Conservation (phyloP, 176 grass and related monocot species). For the Avena sativa region DNA sequence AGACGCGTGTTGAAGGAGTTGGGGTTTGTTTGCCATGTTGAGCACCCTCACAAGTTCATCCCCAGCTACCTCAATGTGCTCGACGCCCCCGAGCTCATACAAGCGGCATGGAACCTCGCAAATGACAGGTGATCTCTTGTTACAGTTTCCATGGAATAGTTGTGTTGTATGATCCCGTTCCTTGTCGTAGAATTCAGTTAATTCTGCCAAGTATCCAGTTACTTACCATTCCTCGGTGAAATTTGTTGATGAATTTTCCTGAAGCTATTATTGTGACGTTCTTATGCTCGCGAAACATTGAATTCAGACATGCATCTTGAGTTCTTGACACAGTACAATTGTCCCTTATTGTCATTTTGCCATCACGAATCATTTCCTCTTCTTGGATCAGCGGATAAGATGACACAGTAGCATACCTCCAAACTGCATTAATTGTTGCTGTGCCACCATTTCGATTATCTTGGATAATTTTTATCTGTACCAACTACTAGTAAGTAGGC, state of each 20-base stretch:
- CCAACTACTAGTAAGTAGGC: neutral
- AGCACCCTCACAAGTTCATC: conserved; percentile 68
- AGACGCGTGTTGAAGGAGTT: neutral
- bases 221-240: too few relatives aligned
- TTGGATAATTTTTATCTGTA: neutral
- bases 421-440: neutral
- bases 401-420: neutral
- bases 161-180: too few relatives aligned
- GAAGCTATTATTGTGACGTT: neutral
- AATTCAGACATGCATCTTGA: neutral
- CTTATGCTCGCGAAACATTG: neutral
- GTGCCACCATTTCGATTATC: neutral
- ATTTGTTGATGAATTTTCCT: neutral
- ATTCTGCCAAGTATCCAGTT: neutral
- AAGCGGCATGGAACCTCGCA: conserved; percentile 62
- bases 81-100: conserved; percentile 41
- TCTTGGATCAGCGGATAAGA: neutral
- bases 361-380: neutral
- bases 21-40: conserved; percentile 61
- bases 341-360: neutral
- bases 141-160: too few relatives aligned
- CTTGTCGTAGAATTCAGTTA: neutral
- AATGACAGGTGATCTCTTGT: conserved; percentile 52
- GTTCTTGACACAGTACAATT: neutral
- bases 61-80: conserved; percentile 56